Evolutionary conservation across 176 grass and related monocot species (phyloP), one percentile per base, ranked within the genome.

Genomic region (Aegilops longissima): DNA sequence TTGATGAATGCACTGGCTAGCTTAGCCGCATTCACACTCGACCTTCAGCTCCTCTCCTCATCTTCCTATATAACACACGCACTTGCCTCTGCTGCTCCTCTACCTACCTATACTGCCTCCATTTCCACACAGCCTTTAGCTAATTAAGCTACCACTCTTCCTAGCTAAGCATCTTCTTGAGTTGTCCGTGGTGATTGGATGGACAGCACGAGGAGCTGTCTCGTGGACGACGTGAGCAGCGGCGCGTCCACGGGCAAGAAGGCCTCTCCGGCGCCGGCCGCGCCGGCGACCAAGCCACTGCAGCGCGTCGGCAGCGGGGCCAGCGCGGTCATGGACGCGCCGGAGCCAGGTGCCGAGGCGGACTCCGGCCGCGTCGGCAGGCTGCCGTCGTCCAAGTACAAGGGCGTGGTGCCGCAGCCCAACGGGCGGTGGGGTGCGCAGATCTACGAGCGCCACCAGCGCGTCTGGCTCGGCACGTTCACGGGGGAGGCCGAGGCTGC

Each of bases 381-480:
- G 33, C 33, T 34, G 33, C 33, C 33, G 33, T 34, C 33, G 0
- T 34, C 33, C 33, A 34, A 34, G 4, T 34, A 34, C 88, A 98
- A 98, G 86, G 93, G 95, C 36, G 95, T 98, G 5, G 93, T 98
- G 31, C 91, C 95, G 72, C 91, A 95, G 83, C 95, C 91, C 21
- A 95, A 95, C 66, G 93, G 95, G 8, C 76, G 89, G 5, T 95
- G 95, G 95, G 93, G 93, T 8, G 87, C 93, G 27, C 93, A 98
- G 87, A 98, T 98, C 83, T 98, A 98, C 82, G 91, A 98, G 4
- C 33, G 33, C 33, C 33, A 34, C 33, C 33, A 34, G 33, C 33
- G 33, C 33, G 33, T 34, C 33, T 34, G 33, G 33, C 33, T 34
- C 33, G 33, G 33, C 33, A 34, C 33, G 33, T 34, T 34, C 33